Conservation (phyloP, 202 grass and related monocot genomes). For the Dendrocalamus latiflorus region DNA sequence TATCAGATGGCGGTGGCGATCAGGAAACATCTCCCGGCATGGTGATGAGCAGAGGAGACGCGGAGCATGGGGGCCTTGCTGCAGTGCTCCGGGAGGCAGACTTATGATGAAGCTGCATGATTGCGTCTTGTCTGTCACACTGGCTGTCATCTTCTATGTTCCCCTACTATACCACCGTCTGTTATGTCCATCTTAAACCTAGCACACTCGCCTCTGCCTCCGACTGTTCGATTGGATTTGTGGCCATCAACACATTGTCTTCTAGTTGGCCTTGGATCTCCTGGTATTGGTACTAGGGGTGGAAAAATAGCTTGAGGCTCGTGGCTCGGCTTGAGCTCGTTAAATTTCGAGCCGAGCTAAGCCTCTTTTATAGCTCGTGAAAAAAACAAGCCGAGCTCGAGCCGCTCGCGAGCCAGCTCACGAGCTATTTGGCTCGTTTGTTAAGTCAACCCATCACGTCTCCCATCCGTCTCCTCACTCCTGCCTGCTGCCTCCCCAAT, state of each 20-base stretch:
- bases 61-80: not conserved
- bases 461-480: too few relatives aligned
- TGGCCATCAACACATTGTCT: not conserved
- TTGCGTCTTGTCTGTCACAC: not conserved
- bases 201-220: not conserved
- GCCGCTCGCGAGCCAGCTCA: too few relatives aligned
- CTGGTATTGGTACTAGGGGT: not conserved
- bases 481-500: too few relatives aligned
- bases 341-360: too few relatives aligned
- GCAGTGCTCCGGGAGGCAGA: not conserved
- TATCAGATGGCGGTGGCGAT: not conserved
- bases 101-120: not conserved
- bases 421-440: too few relatives aligned
- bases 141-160: not conserved
- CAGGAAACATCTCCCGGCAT: not conserved
- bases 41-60: not conserved
- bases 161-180: not conserved
- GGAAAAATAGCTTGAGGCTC: too few relatives aligned
- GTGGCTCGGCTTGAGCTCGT: too few relatives aligned
- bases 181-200: not conserved
- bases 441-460: too few relatives aligned
- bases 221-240: not conserved
- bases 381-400: too few relatives aligned
- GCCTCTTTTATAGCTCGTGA: too few relatives aligned
- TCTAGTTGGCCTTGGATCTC: not conserved